These are phyloP conservation scores for Arthrobotrys megalospora DNA, from an alignment of 2,329 filamentous ascomycete species.

Conservation along the genomic window DNA sequence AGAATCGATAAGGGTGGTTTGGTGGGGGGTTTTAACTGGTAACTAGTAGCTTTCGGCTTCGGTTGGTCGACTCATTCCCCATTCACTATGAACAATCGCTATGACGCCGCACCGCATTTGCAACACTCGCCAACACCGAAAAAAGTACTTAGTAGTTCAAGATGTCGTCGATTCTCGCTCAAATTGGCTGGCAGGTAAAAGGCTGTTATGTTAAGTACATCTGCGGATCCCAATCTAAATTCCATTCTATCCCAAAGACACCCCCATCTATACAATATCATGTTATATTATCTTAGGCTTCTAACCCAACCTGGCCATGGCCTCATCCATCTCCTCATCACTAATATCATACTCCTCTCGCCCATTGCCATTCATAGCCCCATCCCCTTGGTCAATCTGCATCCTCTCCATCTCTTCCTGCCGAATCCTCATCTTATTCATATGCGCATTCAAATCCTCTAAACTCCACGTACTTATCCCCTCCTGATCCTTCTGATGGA, in stretches of 20 bases:
- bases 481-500: slow-evolving; percentile 85
- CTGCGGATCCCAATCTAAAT: slow-evolving; percentile 27
- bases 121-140: slow-evolving; percentile 55
- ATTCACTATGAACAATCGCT: slow-evolving; percentile 22
- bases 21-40: slow-evolving; percentile 37
- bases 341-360: slow-evolving; percentile 54
- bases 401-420: slow-evolving; percentile 69
- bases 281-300: neutral
- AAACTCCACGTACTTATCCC: slow-evolving; percentile 94
- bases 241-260: slow-evolving; percentile 29
- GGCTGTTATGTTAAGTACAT: neutral
- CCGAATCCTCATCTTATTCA: slow-evolving; percentile 78
- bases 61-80: slow-evolving; percentile 16
- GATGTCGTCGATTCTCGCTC: slow-evolving; percentile 27
- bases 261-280: slow-evolving; percentile 7
- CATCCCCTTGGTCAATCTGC: slow-evolving; percentile 63
- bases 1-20: slow-evolving; percentile 5
- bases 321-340: slow-evolving; percentile 57
- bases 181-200: neutral
- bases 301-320: slow-evolving; percentile 52
- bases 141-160: neutral
- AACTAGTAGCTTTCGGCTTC: neutral
- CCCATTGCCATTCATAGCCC: slow-evolving; percentile 61
- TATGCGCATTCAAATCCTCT: slow-evolving; percentile 82
- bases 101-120: slow-evolving; percentile 49